Base-by-base conservation (phyloP, 2,329 filamentous ascomycete species). In the Colletotrichum tamarilloi region DNA sequence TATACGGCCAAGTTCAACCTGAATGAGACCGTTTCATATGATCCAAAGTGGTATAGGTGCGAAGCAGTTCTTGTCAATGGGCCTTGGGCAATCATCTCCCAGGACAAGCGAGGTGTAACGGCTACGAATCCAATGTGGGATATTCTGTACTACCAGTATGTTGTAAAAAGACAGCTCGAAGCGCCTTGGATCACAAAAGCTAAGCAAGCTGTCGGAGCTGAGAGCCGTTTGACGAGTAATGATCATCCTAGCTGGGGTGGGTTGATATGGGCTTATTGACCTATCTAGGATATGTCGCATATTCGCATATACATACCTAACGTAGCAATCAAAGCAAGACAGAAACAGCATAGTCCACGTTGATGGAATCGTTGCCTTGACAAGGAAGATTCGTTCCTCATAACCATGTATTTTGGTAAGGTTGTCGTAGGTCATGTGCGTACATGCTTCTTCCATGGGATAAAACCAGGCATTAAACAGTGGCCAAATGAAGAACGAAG, bases 1-100 rank as follows among this genome's bases (percentile, higher is more conserved):
- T 85, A 85, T 72, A 74, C 79, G 1, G 83, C 83, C n/a, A 81
- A 80, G 52, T 85, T 80, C 68, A 84, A 83, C 30, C 75, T 85
- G 1, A 80, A 80, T 22, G 64, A 81, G 4, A 78, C 76, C 0
- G 82, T 85, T 0, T 60, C 75, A 0, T 85, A 82, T 53, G 80
- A 84, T 57, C 80, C 78, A 3, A 78, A 76, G 6, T 83, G 79
- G 69, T 82, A 79, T 49, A 78, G 83, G 1, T 85, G 83, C 62
- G 83, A 85, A 68, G 83, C 82, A 0, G 77, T 84, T 1, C 75
- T 85, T 19, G 80, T 84, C 4, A 80, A 81, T 66, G 83, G 82
- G 0, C 83, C 83, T 8, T 85, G 83, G 82, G 67, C 72, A 4
- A 74, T 42, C 7, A 77, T 79, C 14, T 81, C 81, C 0, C 76